Base-by-base conservation (phyloP, 768 basidiomycete genomes). In the Mrakia frigida region DNA sequence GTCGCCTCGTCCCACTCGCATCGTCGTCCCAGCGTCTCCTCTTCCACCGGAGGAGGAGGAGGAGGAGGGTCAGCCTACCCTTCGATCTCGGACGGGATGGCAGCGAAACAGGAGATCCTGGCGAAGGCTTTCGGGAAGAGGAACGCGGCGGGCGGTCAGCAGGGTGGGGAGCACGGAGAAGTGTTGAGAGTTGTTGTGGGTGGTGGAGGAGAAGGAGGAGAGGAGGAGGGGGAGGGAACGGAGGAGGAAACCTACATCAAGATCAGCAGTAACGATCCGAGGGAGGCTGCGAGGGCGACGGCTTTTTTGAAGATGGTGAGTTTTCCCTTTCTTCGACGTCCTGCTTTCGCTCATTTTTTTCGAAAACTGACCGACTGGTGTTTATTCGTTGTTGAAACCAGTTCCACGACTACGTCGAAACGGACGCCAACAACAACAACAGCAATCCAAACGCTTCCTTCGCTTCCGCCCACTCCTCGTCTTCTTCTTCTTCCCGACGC, bases 321-420 rank as follows among this genome's bases (percentile, higher is more conserved):
- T 76, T 28, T 46, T 50, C 70, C n/a, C 43, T 1, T 7, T 25
- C 14, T 70, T 37, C 52, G 28, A 46, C 1, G n/a, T n/a, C n/a
- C n/a, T n/a, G n/a, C n/a, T n/a, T n/a, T n/a, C n/a, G n/a, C n/a
- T n/a, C n/a, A n/a, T n/a, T n/a, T n/a, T n/a, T n/a, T n/a, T n/a
- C n/a, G 21, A 67, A 9, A 35, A 11, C 50, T 61, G 60, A 65
- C 63, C 46, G 35, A 9, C 31, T 31, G 14, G 16, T 31, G 21
- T 39, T 28, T 25, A 31, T 9, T 35, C 6, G 33, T 37, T 3
- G 21, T 13, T 31, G 14, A 41, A 25, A 37, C 13, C 53, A 77
- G 76, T 73, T 77, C 67, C 76, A 77, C 76, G 76, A 77, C 56
- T 77, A 77, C 65, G 46, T 73, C 13, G 76, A 77, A 50, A 59